Conservation (phyloP, 768 basidiomycete species). For the Pleurotus tuoliensis region DNA sequence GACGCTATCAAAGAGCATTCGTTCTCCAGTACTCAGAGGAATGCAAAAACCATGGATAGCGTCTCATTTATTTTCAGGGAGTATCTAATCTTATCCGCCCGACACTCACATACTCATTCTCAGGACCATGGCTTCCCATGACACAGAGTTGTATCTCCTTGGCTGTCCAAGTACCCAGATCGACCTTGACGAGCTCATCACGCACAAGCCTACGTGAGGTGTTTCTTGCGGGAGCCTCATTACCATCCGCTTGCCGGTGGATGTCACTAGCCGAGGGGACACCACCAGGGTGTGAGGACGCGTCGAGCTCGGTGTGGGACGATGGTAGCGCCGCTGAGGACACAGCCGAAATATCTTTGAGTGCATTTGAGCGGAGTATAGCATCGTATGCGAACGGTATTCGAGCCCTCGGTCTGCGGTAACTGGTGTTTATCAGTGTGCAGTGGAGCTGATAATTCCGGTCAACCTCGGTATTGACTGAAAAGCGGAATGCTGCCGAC, state of each 20-base stretch:
- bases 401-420: constrained; percentile 32
- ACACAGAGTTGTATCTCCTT: constrained; percentile 61
- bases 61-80: no score
- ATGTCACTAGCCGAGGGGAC: background rate
- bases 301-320: background rate
- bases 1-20: no score
- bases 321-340: no score
- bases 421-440: constrained; percentile 45
- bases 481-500: constrained; percentile 21
- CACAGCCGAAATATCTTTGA: background rate
- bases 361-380: constrained; percentile 23
- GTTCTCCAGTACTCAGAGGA: no score
- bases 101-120: constrained; percentile 59
- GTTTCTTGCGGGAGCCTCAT: background rate
- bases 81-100: constrained; percentile 24
- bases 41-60: no score
- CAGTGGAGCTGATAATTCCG: constrained; percentile 38
- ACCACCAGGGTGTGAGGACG: background rate
- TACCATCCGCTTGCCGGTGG: background rate
- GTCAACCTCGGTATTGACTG: background rate
- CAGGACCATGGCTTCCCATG: constrained; percentile 64
- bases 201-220: background rate
- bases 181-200: constrained; percentile 25
- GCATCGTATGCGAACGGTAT: constrained; percentile 35
- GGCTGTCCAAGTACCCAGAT: constrained; percentile 53